Evolutionary conservation across 2,329 filamentous ascomycete genomes (phyloP).

Genomic region (Phialophora chinensis): DNA sequence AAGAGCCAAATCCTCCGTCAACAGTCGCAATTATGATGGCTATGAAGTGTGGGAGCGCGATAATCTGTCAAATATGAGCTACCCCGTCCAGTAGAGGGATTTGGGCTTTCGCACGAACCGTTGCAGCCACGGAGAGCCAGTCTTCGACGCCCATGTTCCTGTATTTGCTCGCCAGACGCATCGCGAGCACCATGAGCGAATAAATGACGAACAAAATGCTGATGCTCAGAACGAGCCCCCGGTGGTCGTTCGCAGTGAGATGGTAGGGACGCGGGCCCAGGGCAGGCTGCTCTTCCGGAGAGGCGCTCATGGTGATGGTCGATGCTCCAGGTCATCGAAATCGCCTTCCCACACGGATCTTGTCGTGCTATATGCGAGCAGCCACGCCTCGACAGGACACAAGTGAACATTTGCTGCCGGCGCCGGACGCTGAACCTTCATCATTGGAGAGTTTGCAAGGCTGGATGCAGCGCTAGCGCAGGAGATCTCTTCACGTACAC

Average conservation of each 20-base stretch:
- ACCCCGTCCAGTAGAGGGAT: background rate
- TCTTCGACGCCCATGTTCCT: constrained; percentile 32
- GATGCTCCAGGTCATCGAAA: background rate
- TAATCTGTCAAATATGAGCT: constrained; percentile 19
- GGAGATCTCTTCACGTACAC: constrained; percentile 5
- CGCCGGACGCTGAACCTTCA: background rate
- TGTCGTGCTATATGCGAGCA: constrained; percentile 3
- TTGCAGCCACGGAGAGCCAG: constrained; percentile 28
- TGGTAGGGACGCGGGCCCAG: constrained; percentile 29
- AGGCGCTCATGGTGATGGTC: constrained; percentile 17
- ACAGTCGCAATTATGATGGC: constrained; percentile 25
- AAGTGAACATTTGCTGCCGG: background rate
- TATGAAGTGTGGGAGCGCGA: constrained; percentile 27
- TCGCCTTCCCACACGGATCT: background rate
- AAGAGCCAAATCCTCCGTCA: constrained; percentile 24
- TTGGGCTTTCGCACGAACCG: constrained; percentile 13
- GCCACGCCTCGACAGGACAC: background rate
- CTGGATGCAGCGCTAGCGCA: constrained; percentile 15
- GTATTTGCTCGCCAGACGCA: constrained; percentile 27
- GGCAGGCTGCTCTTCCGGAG: background rate
- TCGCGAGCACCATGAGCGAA: constrained; percentile 28
- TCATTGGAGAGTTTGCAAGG: background rate
- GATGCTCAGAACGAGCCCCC: constrained; percentile 27
- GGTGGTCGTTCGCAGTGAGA: constrained; percentile 25
- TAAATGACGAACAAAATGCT: constrained; percentile 29